phyloP scores from a whole-genome alignment of 768 basidiomycete genomes.

The Amanita exitialis region DNA sequence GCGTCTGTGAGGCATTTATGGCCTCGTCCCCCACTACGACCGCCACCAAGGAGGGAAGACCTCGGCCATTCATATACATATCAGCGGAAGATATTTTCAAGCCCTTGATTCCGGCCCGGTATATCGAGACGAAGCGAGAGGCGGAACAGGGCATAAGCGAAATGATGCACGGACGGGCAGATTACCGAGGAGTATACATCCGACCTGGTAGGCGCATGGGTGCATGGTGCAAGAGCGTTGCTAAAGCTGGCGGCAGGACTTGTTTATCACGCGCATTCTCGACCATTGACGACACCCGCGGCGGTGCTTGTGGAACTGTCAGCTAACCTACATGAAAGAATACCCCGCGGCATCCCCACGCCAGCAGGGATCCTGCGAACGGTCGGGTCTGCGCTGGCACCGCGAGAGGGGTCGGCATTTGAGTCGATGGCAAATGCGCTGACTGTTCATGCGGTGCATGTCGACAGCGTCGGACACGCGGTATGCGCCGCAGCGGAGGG shows the following conservation, averaged over 20 bases:
- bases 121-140: constrained; percentile 91
- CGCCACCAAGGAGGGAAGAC: constrained; percentile 17
- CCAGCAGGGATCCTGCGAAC: constrained; percentile 55
- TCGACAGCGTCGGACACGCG: constrained; percentile 89
- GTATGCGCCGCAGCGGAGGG: constrained; percentile 52
- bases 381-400: constrained; percentile 24
- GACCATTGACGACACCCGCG: constrained; percentile 81
- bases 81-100: constrained; percentile 93
- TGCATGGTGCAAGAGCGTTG: constrained; percentile 8
- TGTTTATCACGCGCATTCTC: constrained; percentile 91
- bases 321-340: constrained; percentile 53
- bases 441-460: constrained; percentile 85
- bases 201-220: constrained; percentile 65
- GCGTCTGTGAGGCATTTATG: constrained; percentile 71
- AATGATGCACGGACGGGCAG: constrained; percentile 32
- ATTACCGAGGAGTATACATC: constrained; percentile 68
- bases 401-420: constrained; percentile 29
- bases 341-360: constrained; percentile 48
- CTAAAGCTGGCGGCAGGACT: constrained; percentile 45
- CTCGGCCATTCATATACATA: constrained; percentile 82
- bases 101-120: constrained; percentile 75
- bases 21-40: constrained; percentile 26
- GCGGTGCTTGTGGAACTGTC: constrained; percentile 81
- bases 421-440: constrained; percentile 71
- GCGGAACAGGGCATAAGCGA: constrained; percentile 66